Evolutionary conservation across 2,329 filamentous ascomycete genomes (phyloP), one percentile per base, ranked within the genome.

Genomic region (Fusarium avenaceum): DNA sequence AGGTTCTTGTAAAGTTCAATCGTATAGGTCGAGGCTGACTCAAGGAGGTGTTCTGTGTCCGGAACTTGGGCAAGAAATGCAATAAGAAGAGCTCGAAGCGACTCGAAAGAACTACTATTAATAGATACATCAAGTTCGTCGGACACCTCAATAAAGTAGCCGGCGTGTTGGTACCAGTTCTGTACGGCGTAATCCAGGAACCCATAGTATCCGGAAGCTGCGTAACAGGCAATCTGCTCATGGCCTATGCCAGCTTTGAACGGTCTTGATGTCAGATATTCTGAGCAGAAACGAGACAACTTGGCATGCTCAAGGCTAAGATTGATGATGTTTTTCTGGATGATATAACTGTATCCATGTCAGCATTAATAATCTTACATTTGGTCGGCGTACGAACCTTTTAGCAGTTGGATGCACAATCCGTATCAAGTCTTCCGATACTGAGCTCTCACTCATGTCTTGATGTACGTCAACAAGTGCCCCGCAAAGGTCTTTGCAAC

Each of bases 161-260:
- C n/a, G 17, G 28, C 22, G 33, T 67, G 66, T 3, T 46, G 47
- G 32, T 57, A 69, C 56, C 59, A 69, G 10, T 44, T 39, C 20
- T 60, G 55, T 1, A 42, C 59, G 3, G 63, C 51, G 28, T 67
- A 67, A 11, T 69, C 63, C 26, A 61, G 30, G 14, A 64, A 40
- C 24, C 39, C 42, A 14, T 54, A 67, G 17, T 50, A 62, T 10
- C 64, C 53, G 19, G 26, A 15, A 8, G 7, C 14, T 32, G 52
- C 52, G 14, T 50, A 22, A 19, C 26, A 39, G 4, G 4, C 6
- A 7, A 33, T 20, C 6, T 47, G n/a, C 4, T 38, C 13, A 6
- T n/a, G 6, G 10, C 32, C 19, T 2, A 20, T 2, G 6, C 49
- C 49, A 6, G 22, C 22, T 9, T 8, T 20, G 13, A 65, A 67